Evolutionary conservation across 345 rosid species (phyloP), one percentile per base, ranked within the genome.

Genomic region (Cardamine resedifolia): DNA sequence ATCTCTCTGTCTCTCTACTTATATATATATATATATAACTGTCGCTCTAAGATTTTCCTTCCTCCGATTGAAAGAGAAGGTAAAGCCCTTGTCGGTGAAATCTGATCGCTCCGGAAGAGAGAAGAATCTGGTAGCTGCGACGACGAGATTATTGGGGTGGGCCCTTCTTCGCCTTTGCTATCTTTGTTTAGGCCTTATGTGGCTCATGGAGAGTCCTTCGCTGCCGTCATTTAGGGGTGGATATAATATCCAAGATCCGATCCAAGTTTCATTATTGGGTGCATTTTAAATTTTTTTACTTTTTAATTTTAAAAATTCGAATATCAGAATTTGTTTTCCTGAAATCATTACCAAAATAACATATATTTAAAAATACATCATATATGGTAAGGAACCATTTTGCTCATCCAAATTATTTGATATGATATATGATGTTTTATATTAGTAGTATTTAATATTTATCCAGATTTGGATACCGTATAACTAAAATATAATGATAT

Each of bases 241-340:
- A 56, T 56, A 3, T 2, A 21, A 3, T 72, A 72, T 65, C 77
- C 65, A 7, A 73, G 65, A 73, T 65, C 77, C 72, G 71, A 56
- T 10, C 71, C 71, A 19, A 24, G 7, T 33, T 21, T 45, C 39
- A 43, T 8, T 2, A n/a, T 21, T 41, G 53, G 39, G 14, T 26
- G 5, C 10, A 10, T 11, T 50, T 43, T n/a, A 15, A 39, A 12
- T 0, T 14, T 39, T 44, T 15, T 1, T 0, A n/a, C 7, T 2
- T n/a, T 5, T 43, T 9, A 34, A 9, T 5, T 43, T 5, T 43
- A 15, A 50, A 19, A 4, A 11, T 23, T 23, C 26, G 30, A 50
- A 10, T 43, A 5, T 43, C 47, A 43, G 7, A 2, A 5, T 10
- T 49, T n/a, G n/a, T 10, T 21, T 1, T 48, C 20, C 1, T 48